Conservation (phyloP, 495 filamentous ascomycete genomes). For the Hyaloscypha finlandica region DNA sequence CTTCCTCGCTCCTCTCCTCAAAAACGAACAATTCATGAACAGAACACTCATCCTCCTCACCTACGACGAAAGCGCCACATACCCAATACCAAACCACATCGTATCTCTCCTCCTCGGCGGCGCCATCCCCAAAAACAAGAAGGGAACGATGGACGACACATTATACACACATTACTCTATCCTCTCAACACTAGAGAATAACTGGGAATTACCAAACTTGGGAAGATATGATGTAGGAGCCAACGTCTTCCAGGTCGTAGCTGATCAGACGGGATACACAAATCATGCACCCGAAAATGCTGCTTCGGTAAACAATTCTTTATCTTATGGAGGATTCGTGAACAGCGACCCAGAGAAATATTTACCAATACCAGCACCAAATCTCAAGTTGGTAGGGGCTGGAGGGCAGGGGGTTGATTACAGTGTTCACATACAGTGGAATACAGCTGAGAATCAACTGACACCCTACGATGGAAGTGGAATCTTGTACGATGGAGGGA, state of each 20-base stretch:
- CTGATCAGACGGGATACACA: constrained; percentile 56
- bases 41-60: constrained; percentile 69
- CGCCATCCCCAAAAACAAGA: constrained; percentile 56
- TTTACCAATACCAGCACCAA: constrained; percentile 44
- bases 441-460: constrained; percentile 16
- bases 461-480: constrained; percentile 54
- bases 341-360: constrained; percentile 36
- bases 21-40: constrained; percentile 58
- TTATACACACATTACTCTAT: constrained; percentile 75
- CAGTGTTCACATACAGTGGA: constrained; percentile 37
- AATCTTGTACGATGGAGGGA: constrained; percentile 42
- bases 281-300: constrained; percentile 59
- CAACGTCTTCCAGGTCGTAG: constrained; percentile 65
- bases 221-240: constrained; percentile 74
- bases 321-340: constrained; percentile 63
- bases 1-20: constrained; percentile 60
- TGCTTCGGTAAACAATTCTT: constrained; percentile 60
- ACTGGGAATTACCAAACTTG: constrained; percentile 67
- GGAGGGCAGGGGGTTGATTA: constrained; percentile 42
- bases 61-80: constrained; percentile 65
- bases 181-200: constrained; percentile 62
- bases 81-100: constrained; percentile 57
- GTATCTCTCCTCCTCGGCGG: constrained; percentile 64
- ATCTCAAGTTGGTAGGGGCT: constrained; percentile 45
- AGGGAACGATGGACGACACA: constrained; percentile 61